These are phyloP conservation scores for Yamadazyma sp. DNA, from an alignment of 805 yeast species.

Conservation along the genomic window DNA sequence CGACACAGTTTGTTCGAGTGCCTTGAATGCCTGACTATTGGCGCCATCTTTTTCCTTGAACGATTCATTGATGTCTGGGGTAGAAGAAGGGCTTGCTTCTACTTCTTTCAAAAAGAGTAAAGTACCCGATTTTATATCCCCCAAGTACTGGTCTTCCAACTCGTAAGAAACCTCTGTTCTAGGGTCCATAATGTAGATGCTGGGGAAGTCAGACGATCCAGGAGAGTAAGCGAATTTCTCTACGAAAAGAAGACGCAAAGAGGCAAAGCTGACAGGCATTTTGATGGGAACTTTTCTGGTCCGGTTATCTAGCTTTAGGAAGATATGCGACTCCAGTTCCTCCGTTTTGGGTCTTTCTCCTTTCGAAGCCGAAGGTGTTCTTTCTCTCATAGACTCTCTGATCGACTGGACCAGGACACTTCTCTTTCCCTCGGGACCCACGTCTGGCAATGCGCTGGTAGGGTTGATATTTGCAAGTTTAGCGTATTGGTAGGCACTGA, in stretches of 20 bases:
- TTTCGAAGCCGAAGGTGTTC: conserved; percentile 1
- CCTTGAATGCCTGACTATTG: conserved; percentile 6
- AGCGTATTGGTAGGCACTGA: conserved; percentile 90
- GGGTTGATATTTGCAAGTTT: conserved; percentile 52
- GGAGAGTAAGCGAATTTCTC: conserved; percentile 88
- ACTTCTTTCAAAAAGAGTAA: conserved; percentile 37
- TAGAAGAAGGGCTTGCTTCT: too few species aligned
- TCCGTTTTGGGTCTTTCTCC: background rate
- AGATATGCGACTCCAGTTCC: conserved; percentile 27
- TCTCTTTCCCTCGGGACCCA: conserved; percentile 3
- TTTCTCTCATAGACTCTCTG: conserved; percentile 10
- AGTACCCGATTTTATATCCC: conserved; percentile 58
- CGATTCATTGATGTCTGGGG: background rate
- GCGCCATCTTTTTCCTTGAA: background rate
- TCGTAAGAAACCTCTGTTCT: conserved; percentile 67
- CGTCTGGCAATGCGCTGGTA: conserved; percentile 14
- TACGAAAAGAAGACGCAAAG: conserved; percentile 70
- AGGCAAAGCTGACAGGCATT: conserved; percentile 49
- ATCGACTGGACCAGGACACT: conserved; percentile 9
- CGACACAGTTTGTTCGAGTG: conserved; percentile 4
- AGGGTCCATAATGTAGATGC: conserved; percentile 68
- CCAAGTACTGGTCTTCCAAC: conserved; percentile 60
- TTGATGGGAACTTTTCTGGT: conserved; percentile 54
- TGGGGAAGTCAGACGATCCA: conserved; percentile 69
- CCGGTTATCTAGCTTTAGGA: conserved; percentile 49